These are phyloP conservation scores for Diaporthe batatas DNA, from an alignment of 2,329 filamentous ascomycete genomes.

Conservation along the genomic window DNA sequence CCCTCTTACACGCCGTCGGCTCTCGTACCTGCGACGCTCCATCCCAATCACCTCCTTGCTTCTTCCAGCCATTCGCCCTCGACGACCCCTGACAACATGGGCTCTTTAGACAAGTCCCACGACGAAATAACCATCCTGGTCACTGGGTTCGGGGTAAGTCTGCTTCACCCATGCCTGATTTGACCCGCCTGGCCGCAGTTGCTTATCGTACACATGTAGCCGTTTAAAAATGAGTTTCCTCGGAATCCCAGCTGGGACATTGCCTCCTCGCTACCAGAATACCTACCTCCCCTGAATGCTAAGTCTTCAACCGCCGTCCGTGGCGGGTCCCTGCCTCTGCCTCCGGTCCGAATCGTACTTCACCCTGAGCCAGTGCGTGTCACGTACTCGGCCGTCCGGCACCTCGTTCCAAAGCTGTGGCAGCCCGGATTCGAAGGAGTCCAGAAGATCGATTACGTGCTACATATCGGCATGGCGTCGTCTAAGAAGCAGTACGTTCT, in stretches of 20 bases:
- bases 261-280: conserved; percentile 74
- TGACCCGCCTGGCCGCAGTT: neutral
- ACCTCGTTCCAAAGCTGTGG: conserved; percentile 75
- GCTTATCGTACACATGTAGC: conserved; percentile 61
- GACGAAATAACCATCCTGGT: conserved; percentile 71
- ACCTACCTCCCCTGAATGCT: conserved; percentile 66
- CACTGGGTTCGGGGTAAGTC: conserved; percentile 72
- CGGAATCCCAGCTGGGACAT: conserved; percentile 88
- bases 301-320: conserved; percentile 54
- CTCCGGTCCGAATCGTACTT: conserved; percentile 71
- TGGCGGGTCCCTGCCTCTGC: conserved; percentile 51
- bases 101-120: conserved; percentile 48
- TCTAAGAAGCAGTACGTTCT: conserved; percentile 74
- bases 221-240: conserved; percentile 79
- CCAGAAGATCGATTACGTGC: conserved; percentile 69
- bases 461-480: conserved; percentile 87
- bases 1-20: neutral
- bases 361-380: conserved; percentile 78
- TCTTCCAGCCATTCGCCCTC: neutral
- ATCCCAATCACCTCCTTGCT: neutral
- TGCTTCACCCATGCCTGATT: neutral
- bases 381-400: conserved; percentile 75
- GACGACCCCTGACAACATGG: conserved; percentile 43
- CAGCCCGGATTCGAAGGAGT: conserved; percentile 54
- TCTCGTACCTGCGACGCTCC: conserved; percentile 10